These are phyloP conservation scores for Poa pratensis DNA, from an alignment of 176 grass and related monocot genomes.

Conservation along the genomic window DNA sequence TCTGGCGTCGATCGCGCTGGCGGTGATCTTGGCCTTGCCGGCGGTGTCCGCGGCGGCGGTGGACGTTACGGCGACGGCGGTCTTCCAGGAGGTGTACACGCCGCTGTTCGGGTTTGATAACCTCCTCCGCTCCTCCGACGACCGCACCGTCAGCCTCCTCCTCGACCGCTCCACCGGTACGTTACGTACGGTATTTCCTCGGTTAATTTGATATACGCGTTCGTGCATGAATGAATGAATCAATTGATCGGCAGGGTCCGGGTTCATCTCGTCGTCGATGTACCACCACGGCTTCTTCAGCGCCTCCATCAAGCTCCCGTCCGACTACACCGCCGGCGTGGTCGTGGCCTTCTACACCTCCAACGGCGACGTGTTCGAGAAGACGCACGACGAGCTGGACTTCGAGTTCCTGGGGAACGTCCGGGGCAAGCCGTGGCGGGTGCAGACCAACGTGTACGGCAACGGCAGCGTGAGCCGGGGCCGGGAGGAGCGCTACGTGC, in stretches of 20 bases:
- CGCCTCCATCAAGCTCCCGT: constrained; percentile 88
- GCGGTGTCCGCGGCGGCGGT: constrained; percentile 1
- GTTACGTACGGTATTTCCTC: background rate
- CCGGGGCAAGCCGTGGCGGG: constrained; percentile 71
- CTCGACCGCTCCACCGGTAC: constrained; percentile 77
- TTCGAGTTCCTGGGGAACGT: constrained; percentile 94
- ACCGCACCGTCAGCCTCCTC: constrained; percentile 75
- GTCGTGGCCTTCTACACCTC: constrained; percentile 94
- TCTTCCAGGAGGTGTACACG: constrained; percentile 65
- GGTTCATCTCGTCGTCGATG: constrained; percentile 85
- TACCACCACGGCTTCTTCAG: constrained; percentile 90
- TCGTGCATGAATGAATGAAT: background rate
- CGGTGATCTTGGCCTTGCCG: background rate
- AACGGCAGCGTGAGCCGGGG: constrained; percentile 81
- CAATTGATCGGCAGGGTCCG: constrained; percentile 51
- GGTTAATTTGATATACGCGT: background rate
- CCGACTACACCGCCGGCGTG: constrained; percentile 89
- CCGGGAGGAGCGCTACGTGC: constrained; percentile 78
- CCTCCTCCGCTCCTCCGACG: constrained; percentile 63
- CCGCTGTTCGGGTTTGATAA: constrained; percentile 71
- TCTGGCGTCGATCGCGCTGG: background rate
- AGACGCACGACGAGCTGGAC: constrained; percentile 87
- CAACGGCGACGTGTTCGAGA: constrained; percentile 82
- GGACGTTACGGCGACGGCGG: constrained; percentile 52
- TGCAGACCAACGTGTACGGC: constrained; percentile 92